Evolutionary conservation across 225 moss, liverwort and hornwort genomes (phyloP).

Genomic region (Sphagnum tenellum): DNA sequence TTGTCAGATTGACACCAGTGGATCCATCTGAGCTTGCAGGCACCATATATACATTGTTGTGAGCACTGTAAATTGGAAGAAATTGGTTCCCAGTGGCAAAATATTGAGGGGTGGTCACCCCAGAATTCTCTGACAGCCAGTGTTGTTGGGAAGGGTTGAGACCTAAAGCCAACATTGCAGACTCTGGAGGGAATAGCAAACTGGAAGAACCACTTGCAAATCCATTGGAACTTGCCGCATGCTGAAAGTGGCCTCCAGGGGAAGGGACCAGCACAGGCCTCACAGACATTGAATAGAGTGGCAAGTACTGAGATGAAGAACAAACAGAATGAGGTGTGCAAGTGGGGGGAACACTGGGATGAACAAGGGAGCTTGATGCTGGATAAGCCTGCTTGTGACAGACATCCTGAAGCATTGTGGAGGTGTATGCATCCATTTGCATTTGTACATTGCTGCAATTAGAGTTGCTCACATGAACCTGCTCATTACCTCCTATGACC

Average conservation of each 20-base stretch:
- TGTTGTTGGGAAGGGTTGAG: constrained; percentile 25
- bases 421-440: constrained; percentile 15
- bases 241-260: constrained; percentile 20
- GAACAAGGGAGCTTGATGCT: constrained; percentile 18
- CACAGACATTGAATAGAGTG: constrained; percentile 16
- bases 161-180: constrained; percentile 15
- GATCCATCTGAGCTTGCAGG: constrained; percentile 10
- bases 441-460: constrained; percentile 13
- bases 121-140: constrained; percentile 18
- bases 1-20: constrained; percentile 14
- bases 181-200: constrained; percentile 10
- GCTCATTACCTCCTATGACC: constrained; percentile 11
- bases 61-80: constrained; percentile 21
- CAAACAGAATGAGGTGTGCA: too few relatives aligned
- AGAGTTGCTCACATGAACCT: not conserved
- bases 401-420: constrained; percentile 21
- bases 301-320: constrained; percentile 17
- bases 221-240: constrained; percentile 28
- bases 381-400: constrained; percentile 29
- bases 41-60: constrained; percentile 23
- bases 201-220: constrained; percentile 17
- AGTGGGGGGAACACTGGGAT: constrained; percentile 21
- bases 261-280: constrained; percentile 20
- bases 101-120: constrained; percentile 13
- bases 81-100: constrained; percentile 18